Percentiles rank a stretch among this genome's conserved stretches.
These are phyloP conservation scores for Singerocomus rubriflavus DNA, from an alignment of 1,284 basidiomycete species.

Conservation along the genomic window DNA sequence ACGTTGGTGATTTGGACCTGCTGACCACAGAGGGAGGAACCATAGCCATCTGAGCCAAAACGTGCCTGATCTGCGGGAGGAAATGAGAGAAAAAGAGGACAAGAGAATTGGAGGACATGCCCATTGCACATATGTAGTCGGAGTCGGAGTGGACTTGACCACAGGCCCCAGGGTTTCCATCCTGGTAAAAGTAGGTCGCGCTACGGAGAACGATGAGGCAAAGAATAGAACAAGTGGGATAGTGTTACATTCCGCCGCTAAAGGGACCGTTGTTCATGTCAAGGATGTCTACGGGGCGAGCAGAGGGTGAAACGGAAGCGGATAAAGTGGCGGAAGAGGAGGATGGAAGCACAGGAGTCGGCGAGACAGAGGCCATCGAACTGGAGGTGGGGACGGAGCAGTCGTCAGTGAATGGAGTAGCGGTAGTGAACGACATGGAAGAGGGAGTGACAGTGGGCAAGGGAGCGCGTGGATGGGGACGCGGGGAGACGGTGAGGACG, in stretches of 20 bases:
- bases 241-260: slow-evolving; percentile 48
- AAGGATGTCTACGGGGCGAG: slow-evolving; percentile 13
- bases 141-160: slow-evolving; percentile 65
- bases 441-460: slow-evolving; percentile 30
- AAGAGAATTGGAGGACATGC: slow-evolving; percentile 33
- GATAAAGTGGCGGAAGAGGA: slow-evolving; percentile 8
- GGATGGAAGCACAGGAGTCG: slow-evolving; percentile 8
- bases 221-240: slow-evolving; percentile 3
- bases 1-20: slow-evolving; percentile 63
- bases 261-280: slow-evolving; percentile 1
- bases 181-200: slow-evolving; percentile 74
- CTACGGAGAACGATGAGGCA: slow-evolving; percentile 32
- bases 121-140: slow-evolving; percentile 68
- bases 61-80: slow-evolving; percentile 39
- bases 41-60: slow-evolving; percentile 48
- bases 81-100: slow-evolving; percentile 7
- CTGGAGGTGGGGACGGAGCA: neutral
- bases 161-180: slow-evolving; percentile 70
- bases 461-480: slow-evolving; percentile 29
- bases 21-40: slow-evolving; percentile 63
- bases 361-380: neutral
- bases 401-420: neutral
- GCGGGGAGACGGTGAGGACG: slow-evolving; percentile 41
- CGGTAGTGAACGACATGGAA: too few species aligned
- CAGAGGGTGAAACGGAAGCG: neutral